Base-by-base conservation (phyloP, 1,284 basidiomycete species). In the Cutaneotrichosporon dermatis region DNA sequence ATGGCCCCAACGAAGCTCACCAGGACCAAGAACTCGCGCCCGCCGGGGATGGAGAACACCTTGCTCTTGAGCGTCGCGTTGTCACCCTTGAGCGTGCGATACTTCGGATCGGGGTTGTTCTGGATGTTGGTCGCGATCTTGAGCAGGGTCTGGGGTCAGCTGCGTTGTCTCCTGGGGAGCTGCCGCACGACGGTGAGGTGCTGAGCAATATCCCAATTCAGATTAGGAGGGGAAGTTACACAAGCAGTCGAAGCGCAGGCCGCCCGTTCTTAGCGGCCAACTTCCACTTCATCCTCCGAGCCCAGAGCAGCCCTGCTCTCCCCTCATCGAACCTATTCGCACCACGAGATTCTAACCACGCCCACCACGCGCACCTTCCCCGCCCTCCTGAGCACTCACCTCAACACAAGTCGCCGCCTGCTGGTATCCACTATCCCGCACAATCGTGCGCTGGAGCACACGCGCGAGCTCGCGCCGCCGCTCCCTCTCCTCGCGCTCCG, bases 81-180 rank as follows among this genome's bases (percentile, higher is more conserved):
- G 50, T 66, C 63, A 1, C 68, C 62, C 65, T 74, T 74, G 15
- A 77, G 50, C 0, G 57, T 64, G 36, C 72, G 61, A 56, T 58
- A 77, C 64, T 76, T 77, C 2, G 67, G 63, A 10, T 77, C 76
- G 11, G 61, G 36, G n/a, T 62, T 61, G 12, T 61, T 56, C 33
- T 61, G 62, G 59, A 77, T 75, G 55, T 77, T 77, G 34, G 50
- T 65, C 4, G 73, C 64, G 40, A 77, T 75, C 62, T 75, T 75
- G 49, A 75, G 45, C 4, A 77, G 68, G 1, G 74, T 76, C 76
- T 77, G 58, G 33, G 11, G 48, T 48, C 36, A 59, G 42, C 41
- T 35, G 6, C 11, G 7, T 4, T 9, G 15, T 8, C 6, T 25
- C 15, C 25, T 4, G 12, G 15, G 25, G 3, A 49, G 46, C 9